These are phyloP conservation scores for Phalaenopsis aphrodite DNA, from an alignment of 106 monocot genomes.

Conservation along the genomic window DNA sequence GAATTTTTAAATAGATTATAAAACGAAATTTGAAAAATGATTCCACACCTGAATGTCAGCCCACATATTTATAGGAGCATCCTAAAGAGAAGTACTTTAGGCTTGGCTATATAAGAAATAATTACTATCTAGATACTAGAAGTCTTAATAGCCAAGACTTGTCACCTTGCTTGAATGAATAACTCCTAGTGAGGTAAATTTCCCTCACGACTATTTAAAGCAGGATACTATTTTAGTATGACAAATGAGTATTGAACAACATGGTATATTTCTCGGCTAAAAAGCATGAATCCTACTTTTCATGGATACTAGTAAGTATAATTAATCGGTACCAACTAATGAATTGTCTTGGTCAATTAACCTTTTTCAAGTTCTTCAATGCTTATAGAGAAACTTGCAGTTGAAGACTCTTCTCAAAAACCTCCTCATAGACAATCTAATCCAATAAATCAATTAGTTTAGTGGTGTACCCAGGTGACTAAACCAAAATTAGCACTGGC, in stretches of 20 bases:
- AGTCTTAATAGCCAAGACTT: too few species aligned
- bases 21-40: background rate
- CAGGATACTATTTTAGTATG: too few species aligned
- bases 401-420: background rate
- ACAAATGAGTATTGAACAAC: too few species aligned
- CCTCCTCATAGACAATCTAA: background rate
- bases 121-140: too few species aligned
- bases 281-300: too few species aligned
- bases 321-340: background rate
- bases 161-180: too few species aligned
- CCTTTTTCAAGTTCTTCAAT: background rate
- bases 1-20: background rate
- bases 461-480: background rate
- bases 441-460: background rate
- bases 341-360: background rate
- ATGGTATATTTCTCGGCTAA: too few species aligned
- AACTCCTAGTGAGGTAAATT: too few species aligned
- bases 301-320: too few species aligned
- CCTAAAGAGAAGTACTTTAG: background rate
- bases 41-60: background rate
- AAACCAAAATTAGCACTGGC: background rate
- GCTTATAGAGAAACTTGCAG: background rate
- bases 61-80: background rate
- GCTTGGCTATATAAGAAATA: background rate
- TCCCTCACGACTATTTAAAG: too few species aligned